These are phyloP conservation scores for Melanopsichium pennsylvanicum DNA, from an alignment of 1,284 basidiomycete species.

Conservation along the genomic window DNA sequence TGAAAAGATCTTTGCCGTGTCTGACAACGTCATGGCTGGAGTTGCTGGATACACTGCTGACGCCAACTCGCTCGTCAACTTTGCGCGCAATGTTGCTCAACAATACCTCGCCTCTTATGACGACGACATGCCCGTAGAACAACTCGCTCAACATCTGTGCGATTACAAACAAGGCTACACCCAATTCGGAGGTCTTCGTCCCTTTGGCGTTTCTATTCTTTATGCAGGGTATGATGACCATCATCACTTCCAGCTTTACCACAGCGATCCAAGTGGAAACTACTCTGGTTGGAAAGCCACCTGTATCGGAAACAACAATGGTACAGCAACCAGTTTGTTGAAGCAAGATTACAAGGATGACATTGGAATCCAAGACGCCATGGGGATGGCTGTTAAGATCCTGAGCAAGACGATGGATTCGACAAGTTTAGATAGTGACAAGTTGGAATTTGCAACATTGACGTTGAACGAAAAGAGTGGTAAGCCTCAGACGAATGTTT, in stretches of 20 bases:
- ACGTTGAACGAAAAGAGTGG: slow-evolving; percentile 81
- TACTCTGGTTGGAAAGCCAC: slow-evolving; percentile 99
- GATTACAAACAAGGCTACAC: slow-evolving; percentile 99
- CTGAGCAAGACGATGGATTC: slow-evolving; percentile 99
- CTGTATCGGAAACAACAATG: slow-evolving; percentile 95
- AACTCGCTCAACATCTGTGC: slow-evolving; percentile 90
- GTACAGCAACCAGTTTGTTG: slow-evolving; percentile 88
- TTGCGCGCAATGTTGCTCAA: slow-evolving; percentile 88
- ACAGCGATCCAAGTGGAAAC: slow-evolving; percentile 97
- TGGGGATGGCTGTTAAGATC: slow-evolving; percentile 86
- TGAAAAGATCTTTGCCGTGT: slow-evolving; percentile 93
- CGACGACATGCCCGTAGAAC: slow-evolving; percentile 96
- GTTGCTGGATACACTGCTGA: slow-evolving; percentile 96
- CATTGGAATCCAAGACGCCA: slow-evolving; percentile 74
- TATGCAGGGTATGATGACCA: slow-evolving; percentile 97
- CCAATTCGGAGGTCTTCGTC: slow-evolving; percentile 95
- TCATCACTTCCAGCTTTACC: slow-evolving; percentile 96
- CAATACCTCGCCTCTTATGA: slow-evolving; percentile 86
- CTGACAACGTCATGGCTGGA: slow-evolving; percentile 84
- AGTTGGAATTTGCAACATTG: slow-evolving; percentile 89
- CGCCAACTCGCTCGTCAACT: slow-evolving; percentile 97
- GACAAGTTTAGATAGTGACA: slow-evolving; percentile 78
- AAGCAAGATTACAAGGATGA: slow-evolving; percentile 99
- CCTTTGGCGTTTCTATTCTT: slow-evolving; percentile 94
- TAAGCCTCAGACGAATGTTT: slow-evolving; percentile 89